Evolutionary conservation across 2,329 filamentous ascomycete species (phyloP).

Genomic region (Colletotrichum sidae): DNA sequence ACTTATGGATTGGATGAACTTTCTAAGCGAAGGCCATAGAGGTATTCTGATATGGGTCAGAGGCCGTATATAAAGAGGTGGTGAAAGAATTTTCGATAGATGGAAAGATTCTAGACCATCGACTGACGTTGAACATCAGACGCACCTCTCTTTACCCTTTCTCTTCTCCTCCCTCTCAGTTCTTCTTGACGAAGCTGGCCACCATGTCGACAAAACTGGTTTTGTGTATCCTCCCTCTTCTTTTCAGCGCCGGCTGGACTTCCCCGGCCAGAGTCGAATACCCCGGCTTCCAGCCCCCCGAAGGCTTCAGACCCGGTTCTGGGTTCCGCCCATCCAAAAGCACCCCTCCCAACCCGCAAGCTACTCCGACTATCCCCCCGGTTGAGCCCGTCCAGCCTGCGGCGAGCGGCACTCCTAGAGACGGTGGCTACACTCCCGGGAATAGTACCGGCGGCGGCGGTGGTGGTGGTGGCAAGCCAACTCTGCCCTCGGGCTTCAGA

Average conservation of each 20-base stretch:
- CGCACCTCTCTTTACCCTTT: not conserved
- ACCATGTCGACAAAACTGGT: constrained; percentile 33
- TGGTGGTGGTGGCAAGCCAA: constrained; percentile 10
- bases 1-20: not conserved
- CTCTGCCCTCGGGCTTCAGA: constrained; percentile 38
- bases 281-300: constrained; percentile 5
- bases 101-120: constrained; percentile 3
- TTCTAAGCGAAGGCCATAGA: constrained; percentile 14
- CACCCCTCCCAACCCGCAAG: not conserved
- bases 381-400: not conserved
- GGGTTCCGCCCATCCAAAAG: not conserved
- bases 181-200: constrained; percentile 7
- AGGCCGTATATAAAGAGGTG: constrained; percentile 14
- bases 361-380: not conserved
- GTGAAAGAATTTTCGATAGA: not conserved
- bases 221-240: constrained; percentile 28
- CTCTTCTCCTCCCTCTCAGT: not conserved
- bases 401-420: constrained; percentile 1
- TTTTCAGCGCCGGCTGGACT: constrained; percentile 26
- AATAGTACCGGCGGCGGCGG: not conserved
- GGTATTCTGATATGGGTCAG: not conserved
- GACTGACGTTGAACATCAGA: not conserved
- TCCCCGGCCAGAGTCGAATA: constrained; percentile 12
- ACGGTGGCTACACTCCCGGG: not conserved
- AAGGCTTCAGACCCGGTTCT: constrained; percentile 6